Base-by-base conservation (phyloP, 1,139 yeast genomes). In the Taphrina populina region DNA sequence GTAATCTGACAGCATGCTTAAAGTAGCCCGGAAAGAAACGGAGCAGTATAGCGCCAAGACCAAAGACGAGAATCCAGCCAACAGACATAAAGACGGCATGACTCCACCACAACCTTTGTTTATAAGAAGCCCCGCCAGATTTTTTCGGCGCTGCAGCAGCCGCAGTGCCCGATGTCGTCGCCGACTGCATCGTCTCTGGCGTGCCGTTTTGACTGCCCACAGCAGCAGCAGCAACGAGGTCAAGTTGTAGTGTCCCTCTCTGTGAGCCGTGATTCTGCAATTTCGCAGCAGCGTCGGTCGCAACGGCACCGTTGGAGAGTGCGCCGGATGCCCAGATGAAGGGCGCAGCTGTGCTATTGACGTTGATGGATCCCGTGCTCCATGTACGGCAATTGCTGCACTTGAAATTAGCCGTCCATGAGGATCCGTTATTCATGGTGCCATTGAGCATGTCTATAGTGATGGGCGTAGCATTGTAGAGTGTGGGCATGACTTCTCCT, bases 1-100 rank as follows among this genome's bases (percentile, higher is more conserved):
- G 45, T 6, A 39, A 17, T 4, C 45, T 30, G 4, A 39, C 45
- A 24, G 45, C 45, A n/a, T 24, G 11, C 13, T 30, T 15, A 20
- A 39, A 11, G 13, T 20, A 1, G 30, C 32, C 45, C 8, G 45
- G 45, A 32, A 39, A 39, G 45, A 39, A 39, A 3, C 45, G 45
- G n/a, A 39, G 23, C 17, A 39, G 15, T 11, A 39, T 39, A 2
- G 45, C 45, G 10, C 45, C 45, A 6, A 39, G 33, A 4, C 45
- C 45, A n/a, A 11, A 24, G 19, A 39, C n/a, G 32, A 23, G 8
- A 24, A 39, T 39, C 45, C 21, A 4, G 13, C 45, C 45, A 13
- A 39, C 19, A 13, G 45, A n/a, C 32, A 39, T 39, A 20, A 39
- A 11, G 8, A 26, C 45, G n/a, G 45, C 45, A 39, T 39, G 45